A percentile compares a stretch with the other conserved stretches of the same genome.
Evolutionary conservation across 2,329 filamentous ascomycete species (phyloP).

Genomic region (Aspergillus spinulosporus): DNA sequence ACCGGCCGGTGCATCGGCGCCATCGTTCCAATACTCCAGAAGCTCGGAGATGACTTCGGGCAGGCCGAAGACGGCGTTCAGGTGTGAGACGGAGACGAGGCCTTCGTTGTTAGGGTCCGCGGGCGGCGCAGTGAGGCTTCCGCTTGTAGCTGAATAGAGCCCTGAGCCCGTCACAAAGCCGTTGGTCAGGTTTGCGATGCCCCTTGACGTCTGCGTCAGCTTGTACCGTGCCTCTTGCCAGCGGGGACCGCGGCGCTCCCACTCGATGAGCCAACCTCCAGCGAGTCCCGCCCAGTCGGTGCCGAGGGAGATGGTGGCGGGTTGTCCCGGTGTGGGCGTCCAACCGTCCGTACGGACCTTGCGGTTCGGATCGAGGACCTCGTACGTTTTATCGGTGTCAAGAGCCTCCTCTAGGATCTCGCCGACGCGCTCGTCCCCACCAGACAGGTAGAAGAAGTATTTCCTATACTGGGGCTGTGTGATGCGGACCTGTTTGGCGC

Average conservation of each 20-base stretch:
- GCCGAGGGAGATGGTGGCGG: constrained; percentile 5
- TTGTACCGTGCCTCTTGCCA: constrained; percentile 56
- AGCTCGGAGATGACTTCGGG: constrained; percentile 60
- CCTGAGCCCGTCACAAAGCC: constrained; percentile 61
- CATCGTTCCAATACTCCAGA: constrained; percentile 47
- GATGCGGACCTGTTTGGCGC: constrained; percentile 63
- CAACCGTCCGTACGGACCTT: constrained; percentile 59
- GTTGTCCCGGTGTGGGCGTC: constrained; percentile 43
- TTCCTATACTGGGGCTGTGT: constrained; percentile 61
- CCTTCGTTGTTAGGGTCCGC: constrained; percentile 52
- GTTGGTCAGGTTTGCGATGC: constrained; percentile 57
- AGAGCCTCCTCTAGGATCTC: constrained; percentile 56
- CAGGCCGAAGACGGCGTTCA: constrained; percentile 60
- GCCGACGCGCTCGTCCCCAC: constrained; percentile 57
- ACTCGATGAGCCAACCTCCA: constrained; percentile 60
- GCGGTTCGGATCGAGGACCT: constrained; percentile 56
- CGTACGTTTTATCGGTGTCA: constrained; percentile 56
- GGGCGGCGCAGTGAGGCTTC: constrained; percentile 54
- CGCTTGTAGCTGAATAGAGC: constrained; percentile 50
- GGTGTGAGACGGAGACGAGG: constrained; percentile 50
- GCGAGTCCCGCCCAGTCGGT: constrained; percentile 50
- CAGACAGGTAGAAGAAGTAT: constrained; percentile 58
- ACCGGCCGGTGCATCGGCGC: constrained; percentile 46
- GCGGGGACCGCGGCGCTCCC: constrained; percentile 57
- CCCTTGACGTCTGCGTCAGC: constrained; percentile 50